A percentile compares a stretch with the other conserved stretches of the same genome.
Conservation (phyloP, 306 rosid species). For the Vigna mungo region DNA sequence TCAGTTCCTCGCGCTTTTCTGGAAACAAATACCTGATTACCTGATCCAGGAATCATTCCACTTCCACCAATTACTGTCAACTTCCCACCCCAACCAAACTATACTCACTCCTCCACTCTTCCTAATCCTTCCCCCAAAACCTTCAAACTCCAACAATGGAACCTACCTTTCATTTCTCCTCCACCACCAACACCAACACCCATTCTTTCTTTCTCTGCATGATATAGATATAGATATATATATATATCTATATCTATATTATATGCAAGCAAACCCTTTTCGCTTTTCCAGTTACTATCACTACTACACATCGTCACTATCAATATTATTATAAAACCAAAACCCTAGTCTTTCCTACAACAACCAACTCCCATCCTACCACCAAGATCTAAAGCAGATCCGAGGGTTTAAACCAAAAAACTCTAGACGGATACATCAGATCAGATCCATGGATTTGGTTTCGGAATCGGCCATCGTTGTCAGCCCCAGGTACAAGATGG, state of each 20-base stretch:
- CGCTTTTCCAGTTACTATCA: slow-evolving; percentile 6
- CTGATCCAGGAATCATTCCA: slow-evolving; percentile 39
- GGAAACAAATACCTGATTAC: slow-evolving; percentile 38
- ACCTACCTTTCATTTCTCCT: slow-evolving; percentile 14
- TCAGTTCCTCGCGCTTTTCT: slow-evolving; percentile 52
- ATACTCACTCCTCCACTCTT: too few relatives aligned
- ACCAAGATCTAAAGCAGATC: slow-evolving; percentile 45
- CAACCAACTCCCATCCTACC: background rate
- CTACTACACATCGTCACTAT: background rate
- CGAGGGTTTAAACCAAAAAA: background rate
- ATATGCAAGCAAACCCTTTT: background rate
- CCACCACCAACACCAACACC: background rate
- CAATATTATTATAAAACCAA: background rate
- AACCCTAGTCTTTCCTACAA: slow-evolving; percentile 47
- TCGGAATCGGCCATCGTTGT: slow-evolving; percentile 48
- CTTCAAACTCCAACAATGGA: background rate
- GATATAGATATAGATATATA: background rate
- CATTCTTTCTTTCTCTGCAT: slow-evolving; percentile 28
- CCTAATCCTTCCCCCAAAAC: background rate
- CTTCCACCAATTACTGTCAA: slow-evolving; percentile 25
- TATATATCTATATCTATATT: background rate
- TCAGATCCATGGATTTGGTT: slow-evolving; percentile 64
- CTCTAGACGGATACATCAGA: background rate
- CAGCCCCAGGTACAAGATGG: slow-evolving; percentile 30
- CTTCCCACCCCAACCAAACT: slow-evolving; percentile 1